Conservation (phyloP, 1,284 basidiomycete genomes). For the Gastroboletus turbinatus region DNA sequence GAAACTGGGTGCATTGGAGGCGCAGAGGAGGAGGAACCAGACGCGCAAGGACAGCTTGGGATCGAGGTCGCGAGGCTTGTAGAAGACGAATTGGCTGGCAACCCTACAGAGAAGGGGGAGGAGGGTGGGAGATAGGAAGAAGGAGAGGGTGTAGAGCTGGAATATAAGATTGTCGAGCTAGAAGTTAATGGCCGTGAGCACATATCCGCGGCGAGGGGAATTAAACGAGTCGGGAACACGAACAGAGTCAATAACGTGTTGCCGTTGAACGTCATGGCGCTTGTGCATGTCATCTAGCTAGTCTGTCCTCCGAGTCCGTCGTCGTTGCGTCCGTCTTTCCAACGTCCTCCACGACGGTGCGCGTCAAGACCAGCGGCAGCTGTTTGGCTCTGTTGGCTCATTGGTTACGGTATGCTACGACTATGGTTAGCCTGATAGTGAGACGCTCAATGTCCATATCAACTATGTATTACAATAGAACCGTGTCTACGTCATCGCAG, state of each 20-base stretch:
- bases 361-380: not conserved
- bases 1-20: conserved; percentile 57
- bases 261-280: conserved; percentile 69
- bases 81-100: conserved; percentile 61
- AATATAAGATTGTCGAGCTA: conserved; percentile 71
- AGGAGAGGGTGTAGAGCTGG: conserved; percentile 71
- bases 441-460: not conserved
- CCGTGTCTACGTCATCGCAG: conserved; percentile 9
- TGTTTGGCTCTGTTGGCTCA: conserved; percentile 29
- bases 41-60: conserved; percentile 58
- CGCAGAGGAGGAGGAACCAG: conserved; percentile 57
- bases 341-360: not conserved
- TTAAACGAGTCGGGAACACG: conserved; percentile 29
- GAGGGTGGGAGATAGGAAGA: conserved; percentile 69
- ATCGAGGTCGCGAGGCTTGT: conserved; percentile 63
- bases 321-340: conserved; percentile 14
- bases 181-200: conserved; percentile 18
- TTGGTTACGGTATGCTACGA: not conserved
- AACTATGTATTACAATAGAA: conserved; percentile 4
- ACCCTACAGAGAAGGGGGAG: conserved; percentile 54
- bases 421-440: no score
- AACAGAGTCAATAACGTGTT: conserved; percentile 73
- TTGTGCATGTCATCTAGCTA: conserved; percentile 69
- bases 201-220: not conserved
- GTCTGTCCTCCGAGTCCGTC: conserved; percentile 17